Percentiles rank a stretch among this genome's conserved stretches.
phyloP scores from a whole-genome alignment of 768 basidiomycete genomes.

The Amanita exitialis region DNA sequence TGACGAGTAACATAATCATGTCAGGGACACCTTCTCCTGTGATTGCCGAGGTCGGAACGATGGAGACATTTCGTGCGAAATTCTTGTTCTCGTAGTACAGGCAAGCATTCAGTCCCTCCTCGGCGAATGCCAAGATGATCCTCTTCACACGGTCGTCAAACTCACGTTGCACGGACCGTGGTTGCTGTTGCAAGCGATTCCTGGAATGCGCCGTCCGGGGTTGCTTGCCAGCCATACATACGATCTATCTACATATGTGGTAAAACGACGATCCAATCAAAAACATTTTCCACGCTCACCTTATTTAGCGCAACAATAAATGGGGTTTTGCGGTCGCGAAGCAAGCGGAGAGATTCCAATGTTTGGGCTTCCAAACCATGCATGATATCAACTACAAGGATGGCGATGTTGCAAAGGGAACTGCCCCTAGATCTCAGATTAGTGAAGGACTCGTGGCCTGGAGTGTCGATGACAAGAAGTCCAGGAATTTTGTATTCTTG shows the following conservation, averaged over 20 bases:
- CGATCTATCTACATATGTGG: conserved; percentile 72
- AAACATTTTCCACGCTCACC: conserved; percentile 25
- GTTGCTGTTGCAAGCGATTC: conserved; percentile 84
- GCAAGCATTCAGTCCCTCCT: conserved; percentile 91
- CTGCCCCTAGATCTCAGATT: conserved; percentile 93
- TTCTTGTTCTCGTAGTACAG: conserved; percentile 98
- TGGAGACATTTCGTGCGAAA: conserved; percentile 86
- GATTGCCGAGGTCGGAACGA: conserved; percentile 96
- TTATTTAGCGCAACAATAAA: conserved; percentile 99
- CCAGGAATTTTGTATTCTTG: conserved; percentile 97
- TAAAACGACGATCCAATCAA: conserved; percentile 2
- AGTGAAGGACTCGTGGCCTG: conserved; percentile 98
- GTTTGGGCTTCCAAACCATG: conserved; percentile 99
- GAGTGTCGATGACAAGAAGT: conserved; percentile 93
- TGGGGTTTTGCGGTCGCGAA: conserved; percentile 90
- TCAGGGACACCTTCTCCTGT: conserved; percentile 98
- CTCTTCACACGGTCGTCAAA: conserved; percentile 83
- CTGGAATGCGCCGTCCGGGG: conserved; percentile 85
- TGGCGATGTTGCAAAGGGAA: conserved; percentile 96
- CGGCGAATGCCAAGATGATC: conserved; percentile 90
- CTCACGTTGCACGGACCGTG: conserved; percentile 71
- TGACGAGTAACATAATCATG: conserved; percentile 98
- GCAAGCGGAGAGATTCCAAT: conserved; percentile 85
- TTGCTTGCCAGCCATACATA: conserved; percentile 90
- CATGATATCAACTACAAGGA: conserved; percentile 99